phyloP scores from a whole-genome alignment of 176 grass and related monocot genomes.

The Rhipidocladum racemiflorum region DNA sequence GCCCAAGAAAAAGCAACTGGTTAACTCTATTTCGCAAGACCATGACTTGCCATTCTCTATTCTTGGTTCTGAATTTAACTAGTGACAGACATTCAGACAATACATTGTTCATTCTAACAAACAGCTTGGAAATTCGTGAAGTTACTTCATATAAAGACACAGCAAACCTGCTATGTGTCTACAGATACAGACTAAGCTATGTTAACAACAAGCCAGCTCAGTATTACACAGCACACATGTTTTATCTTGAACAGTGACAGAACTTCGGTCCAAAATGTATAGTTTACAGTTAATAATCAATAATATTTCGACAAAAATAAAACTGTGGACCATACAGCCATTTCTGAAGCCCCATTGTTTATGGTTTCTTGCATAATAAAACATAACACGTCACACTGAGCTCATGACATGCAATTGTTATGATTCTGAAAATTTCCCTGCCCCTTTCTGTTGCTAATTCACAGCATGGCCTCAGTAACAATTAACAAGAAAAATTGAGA shows the following conservation, averaged over 20 bases:
- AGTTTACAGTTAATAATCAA: neutral
- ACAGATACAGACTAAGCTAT: neutral
- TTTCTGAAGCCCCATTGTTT: neutral
- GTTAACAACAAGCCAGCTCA: neutral
- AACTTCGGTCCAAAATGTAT: neutral
- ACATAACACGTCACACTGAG: neutral
- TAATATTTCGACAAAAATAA: neutral
- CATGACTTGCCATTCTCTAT: neutral
- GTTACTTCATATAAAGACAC: neutral
- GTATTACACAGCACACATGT: neutral
- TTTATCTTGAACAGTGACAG: neutral
- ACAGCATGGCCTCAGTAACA: neutral
- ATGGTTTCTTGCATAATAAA: neutral
- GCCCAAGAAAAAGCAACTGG: neutral
- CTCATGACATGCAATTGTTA: neutral
- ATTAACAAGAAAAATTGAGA: neutral
- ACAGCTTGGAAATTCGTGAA: neutral
- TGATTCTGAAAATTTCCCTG: neutral
- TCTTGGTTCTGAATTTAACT: neutral
- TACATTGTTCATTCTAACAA: neutral
- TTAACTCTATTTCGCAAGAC: neutral
- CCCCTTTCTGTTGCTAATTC: neutral
- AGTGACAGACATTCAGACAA: neutral
- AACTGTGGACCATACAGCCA: neutral
- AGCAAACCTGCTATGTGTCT: neutral